A percentile compares a stretch with the other conserved stretches of the same genome.
Evolutionary conservation across 2,329 filamentous ascomycete genomes (phyloP).

Genomic region (Colletotrichum musicola): DNA sequence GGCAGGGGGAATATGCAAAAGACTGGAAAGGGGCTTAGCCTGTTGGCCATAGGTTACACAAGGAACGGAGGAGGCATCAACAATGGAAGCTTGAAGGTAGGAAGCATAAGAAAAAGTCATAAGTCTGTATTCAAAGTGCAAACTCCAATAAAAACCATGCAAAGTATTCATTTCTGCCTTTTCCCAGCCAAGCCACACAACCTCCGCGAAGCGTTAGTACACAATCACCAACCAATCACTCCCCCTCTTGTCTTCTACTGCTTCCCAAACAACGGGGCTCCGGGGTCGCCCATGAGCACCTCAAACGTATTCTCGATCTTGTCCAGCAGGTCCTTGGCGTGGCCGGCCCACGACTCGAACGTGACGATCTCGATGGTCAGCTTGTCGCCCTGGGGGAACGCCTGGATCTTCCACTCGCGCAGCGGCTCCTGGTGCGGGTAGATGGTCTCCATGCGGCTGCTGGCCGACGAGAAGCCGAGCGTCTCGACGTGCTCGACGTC

Average conservation of each 20-base stretch:
- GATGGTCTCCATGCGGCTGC: slow-evolving; percentile 64
- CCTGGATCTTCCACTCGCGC: slow-evolving; percentile 72
- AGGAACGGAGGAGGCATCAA: not conserved
- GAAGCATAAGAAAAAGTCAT: not conserved
- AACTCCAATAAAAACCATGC: slow-evolving; percentile 18
- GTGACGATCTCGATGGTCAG: slow-evolving; percentile 71
- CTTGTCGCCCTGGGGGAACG: slow-evolving; percentile 65
- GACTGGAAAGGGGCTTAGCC: not conserved
- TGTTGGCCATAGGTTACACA: not conserved
- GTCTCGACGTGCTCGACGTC: slow-evolving; percentile 72
- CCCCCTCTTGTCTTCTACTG: not conserved
- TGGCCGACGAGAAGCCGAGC: slow-evolving; percentile 55
- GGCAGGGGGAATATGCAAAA: not conserved
- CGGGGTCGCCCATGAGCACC: slow-evolving; percentile 53
- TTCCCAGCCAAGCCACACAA: not conserved
- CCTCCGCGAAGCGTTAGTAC: not conserved
- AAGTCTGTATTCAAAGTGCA: not conserved
- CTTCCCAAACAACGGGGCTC: slow-evolving; percentile 47
- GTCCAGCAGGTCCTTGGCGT: slow-evolving; percentile 64
- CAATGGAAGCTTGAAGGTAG: too few relatives aligned
- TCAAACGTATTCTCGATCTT: slow-evolving; percentile 60
- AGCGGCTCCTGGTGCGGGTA: slow-evolving; percentile 70
- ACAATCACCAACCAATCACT: not conserved
- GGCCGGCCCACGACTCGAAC: slow-evolving; percentile 65
- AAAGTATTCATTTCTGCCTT: slow-evolving; percentile 1